These are phyloP conservation scores for Monosporascus sp. DNA, from an alignment of 2,329 filamentous ascomycete genomes.

Conservation along the genomic window DNA sequence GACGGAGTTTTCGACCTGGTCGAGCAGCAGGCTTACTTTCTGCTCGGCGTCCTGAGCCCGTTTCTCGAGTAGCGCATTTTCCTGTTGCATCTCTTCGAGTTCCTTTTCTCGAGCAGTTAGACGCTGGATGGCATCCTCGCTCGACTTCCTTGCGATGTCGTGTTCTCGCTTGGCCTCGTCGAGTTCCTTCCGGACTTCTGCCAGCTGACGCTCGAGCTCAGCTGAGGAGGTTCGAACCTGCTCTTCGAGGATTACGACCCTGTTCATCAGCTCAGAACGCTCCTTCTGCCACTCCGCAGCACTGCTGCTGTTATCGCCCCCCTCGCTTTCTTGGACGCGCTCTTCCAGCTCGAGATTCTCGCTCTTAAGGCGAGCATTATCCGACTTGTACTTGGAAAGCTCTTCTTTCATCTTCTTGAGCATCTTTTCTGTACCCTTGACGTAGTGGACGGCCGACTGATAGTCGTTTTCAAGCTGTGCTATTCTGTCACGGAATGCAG, in stretches of 20 bases:
- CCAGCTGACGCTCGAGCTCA: slow-evolving; percentile 67
- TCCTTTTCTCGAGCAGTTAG: slow-evolving; percentile 59
- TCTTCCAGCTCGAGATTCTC: slow-evolving; percentile 69
- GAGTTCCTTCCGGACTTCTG: slow-evolving; percentile 64
- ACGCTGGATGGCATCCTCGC: slow-evolving; percentile 51
- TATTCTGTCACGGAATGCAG: slow-evolving; percentile 86
- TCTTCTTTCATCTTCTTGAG: slow-evolving; percentile 98
- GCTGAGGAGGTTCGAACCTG: slow-evolving; percentile 62
- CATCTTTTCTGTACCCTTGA: slow-evolving; percentile 99
- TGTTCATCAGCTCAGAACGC: slow-evolving; percentile 58
- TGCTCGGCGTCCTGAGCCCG: slow-evolving; percentile 86
- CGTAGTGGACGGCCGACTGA: slow-evolving; percentile 94
- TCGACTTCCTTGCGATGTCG: slow-evolving; percentile 49
- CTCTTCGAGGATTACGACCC: slow-evolving; percentile 64
- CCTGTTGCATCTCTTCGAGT: slow-evolving; percentile 74
- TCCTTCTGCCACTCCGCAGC: slow-evolving; percentile 70
- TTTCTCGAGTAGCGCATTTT: slow-evolving; percentile 75
- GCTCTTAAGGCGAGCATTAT: slow-evolving; percentile 75
- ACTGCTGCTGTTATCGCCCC: slow-evolving; percentile 21
- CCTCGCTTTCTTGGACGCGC: slow-evolving; percentile 25
- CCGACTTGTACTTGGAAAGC: slow-evolving; percentile 82
- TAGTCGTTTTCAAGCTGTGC: slow-evolving; percentile 95
- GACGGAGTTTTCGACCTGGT: slow-evolving; percentile 90
- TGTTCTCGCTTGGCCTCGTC: slow-evolving; percentile 60
- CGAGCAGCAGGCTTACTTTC: slow-evolving; percentile 85